phyloP scores from a whole-genome alignment of 805 yeast species.

The Starmera pachycereana region DNA sequence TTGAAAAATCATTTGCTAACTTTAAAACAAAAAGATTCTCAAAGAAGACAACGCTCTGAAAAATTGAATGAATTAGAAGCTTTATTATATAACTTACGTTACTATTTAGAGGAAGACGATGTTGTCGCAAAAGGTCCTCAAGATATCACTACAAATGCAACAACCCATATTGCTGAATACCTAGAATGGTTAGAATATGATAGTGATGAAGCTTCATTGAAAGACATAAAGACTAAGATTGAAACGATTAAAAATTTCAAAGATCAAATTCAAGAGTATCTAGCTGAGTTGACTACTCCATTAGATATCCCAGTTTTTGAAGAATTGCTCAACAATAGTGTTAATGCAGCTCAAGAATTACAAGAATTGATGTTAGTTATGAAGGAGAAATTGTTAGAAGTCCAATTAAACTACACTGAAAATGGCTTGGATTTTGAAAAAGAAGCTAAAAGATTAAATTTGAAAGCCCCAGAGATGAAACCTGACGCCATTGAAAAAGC shows the following conservation, averaged over 20 bases:
- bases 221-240: conserved; percentile 27
- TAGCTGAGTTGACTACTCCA: conserved; percentile 35
- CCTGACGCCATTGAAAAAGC: conserved; percentile 19
- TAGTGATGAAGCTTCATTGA: conserved; percentile 37
- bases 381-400: conserved; percentile 32
- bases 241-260: conserved; percentile 16
- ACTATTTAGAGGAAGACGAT: conserved; percentile 44
- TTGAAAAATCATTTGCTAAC: conserved; percentile 38
- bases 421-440: conserved; percentile 41
- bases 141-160: conserved; percentile 26
- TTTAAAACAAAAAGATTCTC: conserved; percentile 46
- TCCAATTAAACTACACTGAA: conserved; percentile 33
- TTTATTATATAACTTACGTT: conserved; percentile 58
- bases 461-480: conserved; percentile 15
- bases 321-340: conserved; percentile 32
- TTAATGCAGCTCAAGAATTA: conserved; percentile 28
- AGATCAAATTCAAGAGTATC: conserved; percentile 25
- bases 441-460: conserved; percentile 36
- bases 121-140: conserved; percentile 31
- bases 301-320: conserved; percentile 36
- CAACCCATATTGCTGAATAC: conserved; percentile 31
- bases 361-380: conserved; percentile 34
- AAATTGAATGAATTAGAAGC: conserved; percentile 63
- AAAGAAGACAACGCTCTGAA: conserved; percentile 43
- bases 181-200: conserved; percentile 78